Evolutionary conservation across 108 stramenopile species (phyloP).

Genomic region (Schizochytrium sp.): DNA sequence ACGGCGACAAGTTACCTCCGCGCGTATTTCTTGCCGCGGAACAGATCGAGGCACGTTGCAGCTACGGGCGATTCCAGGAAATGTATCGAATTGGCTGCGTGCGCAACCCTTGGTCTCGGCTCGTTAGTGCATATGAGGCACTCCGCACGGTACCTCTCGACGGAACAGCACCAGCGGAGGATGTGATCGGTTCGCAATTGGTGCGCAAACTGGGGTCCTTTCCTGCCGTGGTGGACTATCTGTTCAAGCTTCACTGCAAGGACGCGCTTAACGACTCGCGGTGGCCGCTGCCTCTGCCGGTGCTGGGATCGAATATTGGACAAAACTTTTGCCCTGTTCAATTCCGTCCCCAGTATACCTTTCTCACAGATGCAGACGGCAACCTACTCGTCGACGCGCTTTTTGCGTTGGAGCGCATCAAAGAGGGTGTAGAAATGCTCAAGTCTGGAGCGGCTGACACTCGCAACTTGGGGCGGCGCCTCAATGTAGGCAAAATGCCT

Average conservation of each 20-base stretch:
- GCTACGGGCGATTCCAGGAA: not conserved
- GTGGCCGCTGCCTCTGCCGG: not conserved
- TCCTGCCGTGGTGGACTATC: not conserved
- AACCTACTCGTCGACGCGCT: not conserved
- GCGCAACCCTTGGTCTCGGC: not conserved
- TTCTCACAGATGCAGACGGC: not conserved
- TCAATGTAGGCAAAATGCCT: not conserved
- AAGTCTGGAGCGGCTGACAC: not conserved
- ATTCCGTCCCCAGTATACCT: not conserved
- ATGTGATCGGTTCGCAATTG: not conserved
- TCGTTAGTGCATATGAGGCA: not conserved
- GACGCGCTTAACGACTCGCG: not conserved
- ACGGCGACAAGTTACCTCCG: not conserved
- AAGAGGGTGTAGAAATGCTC: not conserved
- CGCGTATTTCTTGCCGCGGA: not conserved
- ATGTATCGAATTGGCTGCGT: not conserved
- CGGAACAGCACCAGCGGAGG: not conserved
- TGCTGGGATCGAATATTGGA: not conserved
- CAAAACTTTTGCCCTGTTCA: not conserved
- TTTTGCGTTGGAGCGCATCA: not conserved
- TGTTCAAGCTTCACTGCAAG: not conserved
- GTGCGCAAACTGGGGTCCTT: not conserved
- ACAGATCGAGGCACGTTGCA: not conserved
- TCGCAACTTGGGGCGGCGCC: not conserved
- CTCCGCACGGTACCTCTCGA: not conserved